Conservation (phyloP, 495 filamentous ascomycete genomes). For the Lasiosphaeria miniovina region DNA sequence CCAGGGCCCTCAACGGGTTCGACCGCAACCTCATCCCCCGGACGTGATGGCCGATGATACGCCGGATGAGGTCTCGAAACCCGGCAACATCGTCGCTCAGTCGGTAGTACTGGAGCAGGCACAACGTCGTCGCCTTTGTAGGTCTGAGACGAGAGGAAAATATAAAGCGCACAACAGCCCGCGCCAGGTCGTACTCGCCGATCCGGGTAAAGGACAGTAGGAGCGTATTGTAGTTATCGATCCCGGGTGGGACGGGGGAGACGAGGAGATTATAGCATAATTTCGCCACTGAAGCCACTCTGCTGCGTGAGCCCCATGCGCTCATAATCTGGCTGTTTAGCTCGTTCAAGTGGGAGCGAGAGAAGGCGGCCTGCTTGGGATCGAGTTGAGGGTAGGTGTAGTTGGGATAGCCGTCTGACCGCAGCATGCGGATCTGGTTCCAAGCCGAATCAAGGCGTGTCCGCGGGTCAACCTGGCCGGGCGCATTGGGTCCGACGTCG, state of each 20-base stretch:
- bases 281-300: slow-evolving; percentile 44
- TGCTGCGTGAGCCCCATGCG: slow-evolving; percentile 18
- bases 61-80: slow-evolving; percentile 38
- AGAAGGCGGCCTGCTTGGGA: slow-evolving; percentile 4
- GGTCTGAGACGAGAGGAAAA: slow-evolving; percentile 45
- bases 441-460: slow-evolving; percentile 30
- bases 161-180: slow-evolving; percentile 53
- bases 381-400: slow-evolving; percentile 30
- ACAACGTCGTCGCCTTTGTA: slow-evolving; percentile 52
- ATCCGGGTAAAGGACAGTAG: slow-evolving; percentile 56
- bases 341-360: slow-evolving; percentile 31
- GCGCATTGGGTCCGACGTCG: slow-evolving; percentile 3
- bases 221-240: slow-evolving; percentile 65
- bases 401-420: slow-evolving; percentile 34
- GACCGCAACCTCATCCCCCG: slow-evolving; percentile 25
- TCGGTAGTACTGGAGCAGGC: slow-evolving; percentile 55
- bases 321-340: slow-evolving; percentile 34
- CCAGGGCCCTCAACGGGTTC: slow-evolving; percentile 11
- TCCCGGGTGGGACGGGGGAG: slow-evolving; percentile 52
- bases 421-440: slow-evolving; percentile 27
- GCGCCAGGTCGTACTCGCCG: slow-evolving; percentile 47
- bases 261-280: slow-evolving; percentile 67
- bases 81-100: slow-evolving; percentile 34
- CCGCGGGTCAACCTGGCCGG: slow-evolving; percentile 3
- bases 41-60: slow-evolving; percentile 33